Conservation (phyloP, 352 stramenopile genomes). For the Bremia lactucae region DNA sequence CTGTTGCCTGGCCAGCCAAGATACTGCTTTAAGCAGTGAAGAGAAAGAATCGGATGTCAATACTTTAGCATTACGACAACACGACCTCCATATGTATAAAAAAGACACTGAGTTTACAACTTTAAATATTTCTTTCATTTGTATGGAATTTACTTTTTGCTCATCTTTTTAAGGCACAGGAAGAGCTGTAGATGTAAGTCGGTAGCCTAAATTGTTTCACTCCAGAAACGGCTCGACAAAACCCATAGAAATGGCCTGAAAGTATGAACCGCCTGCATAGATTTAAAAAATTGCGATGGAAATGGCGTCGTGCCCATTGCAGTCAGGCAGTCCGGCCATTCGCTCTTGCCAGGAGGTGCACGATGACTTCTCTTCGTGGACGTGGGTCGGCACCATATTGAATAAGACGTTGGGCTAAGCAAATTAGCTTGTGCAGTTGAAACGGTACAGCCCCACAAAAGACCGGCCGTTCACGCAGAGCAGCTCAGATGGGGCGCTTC, state of each 20-base stretch:
- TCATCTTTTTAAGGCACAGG: constrained; percentile 3
- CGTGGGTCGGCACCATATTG: constrained; percentile 36
- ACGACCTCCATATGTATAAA: too few relatives aligned
- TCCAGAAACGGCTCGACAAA: constrained; percentile 26
- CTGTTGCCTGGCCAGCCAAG: too few relatives aligned
- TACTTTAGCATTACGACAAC: too few relatives aligned
- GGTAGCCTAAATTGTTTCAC: constrained; percentile 12
- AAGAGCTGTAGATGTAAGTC: constrained; percentile 12
- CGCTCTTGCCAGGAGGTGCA: constrained; percentile 17
- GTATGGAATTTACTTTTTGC: neutral
- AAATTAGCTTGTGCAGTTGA: constrained; percentile 16
- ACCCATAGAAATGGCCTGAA: constrained; percentile 36
- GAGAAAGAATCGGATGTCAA: too few relatives aligned
- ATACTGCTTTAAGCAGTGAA: too few relatives aligned
- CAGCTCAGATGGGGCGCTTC: constrained; percentile 14
- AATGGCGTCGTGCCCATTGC: constrained; percentile 31
- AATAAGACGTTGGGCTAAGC: constrained; percentile 30
- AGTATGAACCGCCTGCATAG: constrained; percentile 35
- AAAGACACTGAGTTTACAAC: neutral
- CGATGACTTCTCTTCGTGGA: constrained; percentile 26
- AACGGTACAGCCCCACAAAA: constrained; percentile 31
- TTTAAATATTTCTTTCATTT: neutral
- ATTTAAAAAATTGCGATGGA: constrained; percentile 21
- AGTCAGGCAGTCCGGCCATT: constrained; percentile 42
- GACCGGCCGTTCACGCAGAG: constrained; percentile 37